phyloP scores from a whole-genome alignment of 345 rosid species.

The Ricinus communis region DNA sequence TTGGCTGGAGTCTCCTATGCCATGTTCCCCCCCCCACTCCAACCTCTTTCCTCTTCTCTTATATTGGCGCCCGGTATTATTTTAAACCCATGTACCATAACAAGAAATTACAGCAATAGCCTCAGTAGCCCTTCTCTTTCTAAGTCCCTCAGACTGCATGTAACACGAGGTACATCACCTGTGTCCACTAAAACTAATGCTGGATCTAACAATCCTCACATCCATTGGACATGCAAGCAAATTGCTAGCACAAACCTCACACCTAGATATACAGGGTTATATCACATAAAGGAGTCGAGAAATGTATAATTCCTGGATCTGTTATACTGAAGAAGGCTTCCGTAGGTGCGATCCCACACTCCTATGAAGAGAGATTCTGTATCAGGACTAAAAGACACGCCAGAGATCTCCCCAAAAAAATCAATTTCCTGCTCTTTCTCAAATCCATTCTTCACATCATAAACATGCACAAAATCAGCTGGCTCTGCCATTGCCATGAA shows the following conservation, averaged over 20 bases:
- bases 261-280: neutral
- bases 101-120: conserved; percentile 8
- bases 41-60: conserved; percentile 8
- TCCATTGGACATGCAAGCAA: conserved; percentile 14
- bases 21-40: neutral
- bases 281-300: conserved; percentile 48
- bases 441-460: conserved; percentile 49
- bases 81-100: conserved; percentile 16
- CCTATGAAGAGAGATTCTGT: conserved; percentile 57
- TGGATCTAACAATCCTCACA: conserved; percentile 15
- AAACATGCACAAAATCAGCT: conserved; percentile 63
- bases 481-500: conserved; percentile 65
- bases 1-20: neutral
- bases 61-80: conserved; percentile 6
- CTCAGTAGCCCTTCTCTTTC: neutral
- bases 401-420: conserved; percentile 67
- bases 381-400: conserved; percentile 60
- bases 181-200: conserved; percentile 18
- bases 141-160: conserved; percentile 9
- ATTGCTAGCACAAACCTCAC: conserved; percentile 19
- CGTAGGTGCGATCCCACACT: conserved; percentile 65
- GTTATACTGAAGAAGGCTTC: conserved; percentile 60
- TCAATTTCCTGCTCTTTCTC: conserved; percentile 65
- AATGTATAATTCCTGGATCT: conserved; percentile 49
- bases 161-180: conserved; percentile 15